Percentiles rank a stretch among this genome's conserved stretches.
phyloP scores from a whole-genome alignment of 2,329 filamentous ascomycete species.

The Nannizziopsis barbatae region DNA sequence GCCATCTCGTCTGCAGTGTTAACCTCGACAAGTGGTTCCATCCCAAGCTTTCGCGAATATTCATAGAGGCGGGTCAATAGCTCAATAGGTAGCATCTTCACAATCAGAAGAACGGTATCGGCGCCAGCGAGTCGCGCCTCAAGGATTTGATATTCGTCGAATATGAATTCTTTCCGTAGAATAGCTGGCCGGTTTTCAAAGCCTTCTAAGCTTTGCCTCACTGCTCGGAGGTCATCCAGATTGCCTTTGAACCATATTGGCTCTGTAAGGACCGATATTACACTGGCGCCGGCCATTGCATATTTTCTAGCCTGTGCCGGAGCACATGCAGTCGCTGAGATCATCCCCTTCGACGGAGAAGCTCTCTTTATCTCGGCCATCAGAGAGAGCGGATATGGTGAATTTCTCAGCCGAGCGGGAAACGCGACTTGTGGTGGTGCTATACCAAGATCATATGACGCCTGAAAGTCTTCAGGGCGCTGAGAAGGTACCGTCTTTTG shows the following conservation, averaged over 20 bases:
- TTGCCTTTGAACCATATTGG: conserved; percentile 99
- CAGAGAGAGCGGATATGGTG: conserved; percentile 76
- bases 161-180: conserved; percentile 91
- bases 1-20: conserved; percentile 91
- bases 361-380: conserved; percentile 97
- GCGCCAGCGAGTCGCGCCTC: conserved; percentile 87
- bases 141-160: conserved; percentile 95
- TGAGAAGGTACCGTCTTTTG: conserved; percentile 83
- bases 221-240: conserved; percentile 80
- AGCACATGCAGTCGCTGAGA: conserved; percentile 75
- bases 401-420: conserved; percentile 64
- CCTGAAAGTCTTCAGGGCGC: conserved; percentile 70
- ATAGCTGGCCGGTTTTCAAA: conserved; percentile 90
- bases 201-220: conserved; percentile 75
- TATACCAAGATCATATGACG: conserved; percentile 71
- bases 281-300: conserved; percentile 84
- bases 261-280: conserved; percentile 96
- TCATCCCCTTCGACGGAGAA: conserved; percentile 91
- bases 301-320: conserved; percentile 85
- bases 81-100: conserved; percentile 84
- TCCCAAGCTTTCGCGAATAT: conserved; percentile 80
- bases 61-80: conserved; percentile 68
- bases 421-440: conserved; percentile 77
- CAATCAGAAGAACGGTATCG: conserved; percentile 88
- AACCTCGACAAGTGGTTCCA: conserved; percentile 96